Conservation (phyloP, 352 stramenopile species). For the Globisporangium yorkense region DNA sequence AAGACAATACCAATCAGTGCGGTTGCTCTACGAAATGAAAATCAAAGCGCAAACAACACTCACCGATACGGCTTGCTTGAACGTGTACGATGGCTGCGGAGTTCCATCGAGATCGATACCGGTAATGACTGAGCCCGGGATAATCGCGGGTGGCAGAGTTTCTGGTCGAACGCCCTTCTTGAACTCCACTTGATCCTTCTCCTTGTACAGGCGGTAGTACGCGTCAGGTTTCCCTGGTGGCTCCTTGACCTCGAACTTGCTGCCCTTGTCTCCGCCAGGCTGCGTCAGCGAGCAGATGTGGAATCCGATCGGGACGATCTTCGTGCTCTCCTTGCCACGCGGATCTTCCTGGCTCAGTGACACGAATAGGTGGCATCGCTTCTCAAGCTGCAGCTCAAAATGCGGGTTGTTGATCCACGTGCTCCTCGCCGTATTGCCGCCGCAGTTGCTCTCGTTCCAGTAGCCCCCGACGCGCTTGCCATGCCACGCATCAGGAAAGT, state of each 20-base stretch:
- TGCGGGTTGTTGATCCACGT: conserved; percentile 88
- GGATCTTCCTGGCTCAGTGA: conserved; percentile 81
- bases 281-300: conserved; percentile 62
- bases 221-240: conserved; percentile 41
- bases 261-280: conserved; percentile 18
- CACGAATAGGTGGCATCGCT: conserved; percentile 59
- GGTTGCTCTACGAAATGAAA: not conserved
- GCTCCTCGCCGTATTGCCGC: conserved; percentile 74
- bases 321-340: conserved; percentile 57
- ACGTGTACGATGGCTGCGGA: conserved; percentile 68
- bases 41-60: not conserved
- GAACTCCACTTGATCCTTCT: conserved; percentile 48
- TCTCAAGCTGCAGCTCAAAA: conserved; percentile 64
- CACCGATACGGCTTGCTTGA: conserved; percentile 81
- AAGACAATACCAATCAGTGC: not conserved
- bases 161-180: conserved; percentile 52
- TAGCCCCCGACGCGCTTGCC: conserved; percentile 64
- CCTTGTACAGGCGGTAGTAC: conserved; percentile 74
- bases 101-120: conserved; percentile 63
- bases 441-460: conserved; percentile 76
- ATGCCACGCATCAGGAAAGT: conserved; percentile 87
- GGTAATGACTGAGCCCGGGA: conserved; percentile 66
- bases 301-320: conserved; percentile 77
- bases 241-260: conserved; percentile 63
- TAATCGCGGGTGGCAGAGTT: conserved; percentile 52